phyloP scores from a whole-genome alignment of 306 rosid genomes.

The Urtica urens region DNA sequence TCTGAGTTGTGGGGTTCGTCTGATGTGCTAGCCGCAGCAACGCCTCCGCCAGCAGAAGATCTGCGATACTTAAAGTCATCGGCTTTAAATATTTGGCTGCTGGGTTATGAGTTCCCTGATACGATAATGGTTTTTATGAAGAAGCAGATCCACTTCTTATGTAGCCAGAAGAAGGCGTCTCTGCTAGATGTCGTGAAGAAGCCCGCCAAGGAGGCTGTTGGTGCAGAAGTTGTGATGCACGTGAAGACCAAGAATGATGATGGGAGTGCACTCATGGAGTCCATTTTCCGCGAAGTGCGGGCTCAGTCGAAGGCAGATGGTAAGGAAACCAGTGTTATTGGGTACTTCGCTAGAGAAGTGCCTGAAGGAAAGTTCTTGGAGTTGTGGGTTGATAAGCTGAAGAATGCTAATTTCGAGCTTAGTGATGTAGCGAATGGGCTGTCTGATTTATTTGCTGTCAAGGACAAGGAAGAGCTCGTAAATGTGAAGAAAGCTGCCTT shows the following conservation, averaged over 20 bases:
- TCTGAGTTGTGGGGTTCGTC: constrained; percentile 64
- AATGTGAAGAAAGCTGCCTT: constrained; percentile 72
- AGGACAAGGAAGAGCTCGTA: constrained; percentile 57
- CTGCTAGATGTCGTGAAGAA: constrained; percentile 56
- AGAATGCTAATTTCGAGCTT: constrained; percentile 36
- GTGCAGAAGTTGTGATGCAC: constrained; percentile 66
- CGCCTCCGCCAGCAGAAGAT: constrained; percentile 84
- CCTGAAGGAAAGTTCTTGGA: constrained; percentile 84
- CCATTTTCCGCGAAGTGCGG: constrained; percentile 46
- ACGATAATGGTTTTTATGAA: constrained; percentile 77
- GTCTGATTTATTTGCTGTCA: constrained; percentile 53
- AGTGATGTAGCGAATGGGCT: constrained; percentile 69
- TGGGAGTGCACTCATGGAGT: constrained; percentile 63
- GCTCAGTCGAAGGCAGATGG: constrained; percentile 53
- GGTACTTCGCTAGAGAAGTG: constrained; percentile 65
- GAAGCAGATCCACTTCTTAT: constrained; percentile 69
- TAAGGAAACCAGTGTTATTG: constrained; percentile 41
- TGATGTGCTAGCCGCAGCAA: constrained; percentile 55
- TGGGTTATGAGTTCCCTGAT: constrained; percentile 91
- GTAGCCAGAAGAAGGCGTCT: constrained; percentile 85
- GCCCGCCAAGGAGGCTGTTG: constrained; percentile 60
- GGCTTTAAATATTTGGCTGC: constrained; percentile 68
- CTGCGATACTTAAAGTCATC: constrained; percentile 85
- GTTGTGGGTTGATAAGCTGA: constrained; percentile 62
- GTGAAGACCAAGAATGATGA: constrained; percentile 70